These are phyloP conservation scores for Fusarium sulawesiense DNA, from an alignment of 2,329 filamentous ascomycete genomes.

Conservation along the genomic window DNA sequence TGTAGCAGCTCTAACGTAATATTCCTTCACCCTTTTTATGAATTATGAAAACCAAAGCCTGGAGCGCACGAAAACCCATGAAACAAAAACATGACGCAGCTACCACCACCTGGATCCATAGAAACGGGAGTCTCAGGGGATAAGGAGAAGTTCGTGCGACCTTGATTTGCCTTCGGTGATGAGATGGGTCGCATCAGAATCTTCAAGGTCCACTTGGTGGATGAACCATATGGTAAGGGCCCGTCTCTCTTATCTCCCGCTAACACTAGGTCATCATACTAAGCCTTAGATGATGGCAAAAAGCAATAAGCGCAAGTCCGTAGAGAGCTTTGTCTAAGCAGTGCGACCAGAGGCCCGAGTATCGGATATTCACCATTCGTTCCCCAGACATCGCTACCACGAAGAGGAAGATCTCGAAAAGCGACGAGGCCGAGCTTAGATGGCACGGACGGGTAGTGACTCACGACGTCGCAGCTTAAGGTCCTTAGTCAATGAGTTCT, in stretches of 20 bases:
- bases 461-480: conserved; percentile 42
- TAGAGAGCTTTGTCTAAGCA: neutral
- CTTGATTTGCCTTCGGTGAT: conserved; percentile 38
- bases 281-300: neutral
- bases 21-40: conserved; percentile 9
- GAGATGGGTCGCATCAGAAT: conserved; percentile 36
- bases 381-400: neutral
- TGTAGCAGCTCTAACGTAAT: conserved; percentile 16
- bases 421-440: conserved; percentile 33
- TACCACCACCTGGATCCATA: neutral
- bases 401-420: neutral
- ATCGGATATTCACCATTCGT: neutral
- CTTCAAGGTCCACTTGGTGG: conserved; percentile 40
- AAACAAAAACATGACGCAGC: neutral
- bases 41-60: conserved; percentile 5
- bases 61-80: neutral
- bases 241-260: conserved; percentile 4
- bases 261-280: neutral
- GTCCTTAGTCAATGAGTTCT: conserved; percentile 50
- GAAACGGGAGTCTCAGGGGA: conserved; percentile 28
- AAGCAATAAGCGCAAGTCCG: neutral
- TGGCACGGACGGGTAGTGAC: conserved; percentile 49
- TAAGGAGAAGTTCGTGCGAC: conserved; percentile 36
- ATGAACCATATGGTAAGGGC: conserved; percentile 26
- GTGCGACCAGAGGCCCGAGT: neutral